Percentiles rank a stretch among this genome's conserved stretches.
phyloP scores from a whole-genome alignment of 495 filamentous ascomycete species.

The Chaetomidium leptoderma region DNA sequence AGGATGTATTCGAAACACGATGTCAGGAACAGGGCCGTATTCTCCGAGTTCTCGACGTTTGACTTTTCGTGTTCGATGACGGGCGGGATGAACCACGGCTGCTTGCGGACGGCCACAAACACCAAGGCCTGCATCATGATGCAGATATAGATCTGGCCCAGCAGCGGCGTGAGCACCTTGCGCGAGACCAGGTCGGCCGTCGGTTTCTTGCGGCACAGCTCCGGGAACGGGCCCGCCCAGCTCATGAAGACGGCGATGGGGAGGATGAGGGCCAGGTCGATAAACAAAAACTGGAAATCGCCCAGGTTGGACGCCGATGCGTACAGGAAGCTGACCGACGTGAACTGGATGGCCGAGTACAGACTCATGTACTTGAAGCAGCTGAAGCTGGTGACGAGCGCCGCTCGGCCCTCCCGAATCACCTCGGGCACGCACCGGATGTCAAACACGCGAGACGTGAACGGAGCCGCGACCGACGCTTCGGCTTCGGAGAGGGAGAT shows the following conservation, averaged over 20 bases:
- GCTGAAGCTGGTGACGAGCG: conserved; percentile 95
- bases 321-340: conserved; percentile 96
- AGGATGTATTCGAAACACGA: conserved; percentile 95
- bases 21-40: conserved; percentile 80
- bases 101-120: conserved; percentile 65
- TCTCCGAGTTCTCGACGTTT: conserved; percentile 86
- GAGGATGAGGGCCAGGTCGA: conserved; percentile 87
- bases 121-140: conserved; percentile 71
- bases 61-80: conserved; percentile 66
- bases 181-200: conserved; percentile 90
- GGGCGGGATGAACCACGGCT: conserved; percentile 86
- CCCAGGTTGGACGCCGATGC: conserved; percentile 92
- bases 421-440: conserved; percentile 94
- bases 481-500: conserved; percentile 97
- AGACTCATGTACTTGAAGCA: conserved; percentile 99
- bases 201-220: conserved; percentile 76
- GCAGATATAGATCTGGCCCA: conserved; percentile 83
- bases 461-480: conserved; percentile 94
- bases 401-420: conserved; percentile 91
- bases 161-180: conserved; percentile 83
- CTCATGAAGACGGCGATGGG: conserved; percentile 99
- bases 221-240: conserved; percentile 80
- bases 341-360: conserved; percentile 98
- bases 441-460: conserved; percentile 93
- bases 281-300: conserved; percentile 97